These are phyloP conservation scores for Porphyrellus sp. DNA, from an alignment of 1,284 basidiomycete genomes.

Conservation along the genomic window DNA sequence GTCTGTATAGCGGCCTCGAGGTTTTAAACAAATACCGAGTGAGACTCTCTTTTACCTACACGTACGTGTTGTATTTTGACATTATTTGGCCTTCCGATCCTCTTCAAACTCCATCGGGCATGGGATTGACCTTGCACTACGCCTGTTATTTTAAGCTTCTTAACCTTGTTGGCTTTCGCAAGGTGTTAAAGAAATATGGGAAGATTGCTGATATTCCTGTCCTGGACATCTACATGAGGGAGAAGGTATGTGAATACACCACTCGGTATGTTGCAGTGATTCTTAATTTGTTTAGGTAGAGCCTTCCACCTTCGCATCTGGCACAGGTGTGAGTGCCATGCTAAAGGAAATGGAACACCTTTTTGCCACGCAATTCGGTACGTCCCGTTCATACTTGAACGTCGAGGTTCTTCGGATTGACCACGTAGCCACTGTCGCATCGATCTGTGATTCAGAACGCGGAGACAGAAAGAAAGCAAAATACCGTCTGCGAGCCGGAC, in stretches of 20 bases:
- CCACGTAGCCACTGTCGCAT: background rate
- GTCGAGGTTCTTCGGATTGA: background rate
- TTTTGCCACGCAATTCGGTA: constrained; percentile 75
- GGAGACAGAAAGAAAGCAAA: constrained; percentile 84
- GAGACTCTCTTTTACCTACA: constrained; percentile 23
- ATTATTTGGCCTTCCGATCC: background rate
- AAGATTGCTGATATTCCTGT: constrained; percentile 73
- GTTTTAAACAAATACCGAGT: constrained; percentile 85
- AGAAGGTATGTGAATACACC: constrained; percentile 49
- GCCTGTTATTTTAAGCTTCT: constrained; percentile 52
- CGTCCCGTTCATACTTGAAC: constrained; percentile 19
- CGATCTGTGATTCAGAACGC: constrained; percentile 49
- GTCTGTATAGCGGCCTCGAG: constrained; percentile 57
- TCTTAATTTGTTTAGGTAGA: constrained; percentile 49
- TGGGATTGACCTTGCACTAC: background rate
- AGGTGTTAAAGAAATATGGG: constrained; percentile 92
- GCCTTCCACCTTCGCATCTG: constrained; percentile 57
- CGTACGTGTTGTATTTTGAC: constrained; percentile 8
- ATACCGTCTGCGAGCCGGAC: constrained; percentile 59
- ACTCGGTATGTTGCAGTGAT: background rate
- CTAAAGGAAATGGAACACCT: constrained; percentile 71
- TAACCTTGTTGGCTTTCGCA: constrained; percentile 88
- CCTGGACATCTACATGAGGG: constrained; percentile 70
- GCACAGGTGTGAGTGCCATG: constrained; percentile 60
- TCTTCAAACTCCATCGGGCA: background rate